Evolutionary conservation across 2,329 filamentous ascomycete genomes (phyloP), one percentile per base, ranked within the genome.

Genomic region (Ceratocystis papillata): DNA sequence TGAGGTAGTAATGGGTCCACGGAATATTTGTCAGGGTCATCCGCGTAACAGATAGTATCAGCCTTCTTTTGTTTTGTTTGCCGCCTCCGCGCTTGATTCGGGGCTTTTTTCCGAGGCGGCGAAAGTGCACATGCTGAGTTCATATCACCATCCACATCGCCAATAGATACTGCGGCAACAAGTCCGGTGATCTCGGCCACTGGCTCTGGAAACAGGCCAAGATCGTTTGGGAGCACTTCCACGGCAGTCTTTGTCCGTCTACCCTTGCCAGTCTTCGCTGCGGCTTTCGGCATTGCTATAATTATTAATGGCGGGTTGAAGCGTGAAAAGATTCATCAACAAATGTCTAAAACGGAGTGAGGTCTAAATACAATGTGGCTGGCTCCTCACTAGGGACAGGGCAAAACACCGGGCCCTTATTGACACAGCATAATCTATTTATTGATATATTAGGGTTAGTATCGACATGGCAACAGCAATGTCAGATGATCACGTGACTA

Each of bases 141-240:
- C 20, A 62, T 17, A 41, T 30, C 60, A 20, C 5, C 37, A 22
- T 25, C n/a, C 12, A 22, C 41, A 62, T 62, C 60, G 12, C 44
- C 37, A 33, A 62, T 46, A 25, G 60, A 62, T 15, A 46, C 60
- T 8, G 60, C 60, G 25, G 37, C 61, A 25, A 63, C 61, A 50
- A 63, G 15, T 28, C 41, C 44, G 5, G 44, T 37, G 44, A 50
- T 33, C 61, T 63, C 61, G 10, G 41, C 5, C 8, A 63, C 37
- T n/a, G 44, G 5, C 12, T 46, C 41, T 50, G 17, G 46, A 6
- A 20, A 30, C 15, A 17, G n/a, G 37, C 7, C 37, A 41, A 41
- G 37, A 41, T 12, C 10, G 61, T 17, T 30, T 30, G n/a, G 28
- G 12, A n/a, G 60, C n/a, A 5, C 20, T 48, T 46, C 61, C 10